Evolutionary conservation across 768 basidiomycete species (phyloP).

Genomic region (Lactifluus pinguis): DNA sequence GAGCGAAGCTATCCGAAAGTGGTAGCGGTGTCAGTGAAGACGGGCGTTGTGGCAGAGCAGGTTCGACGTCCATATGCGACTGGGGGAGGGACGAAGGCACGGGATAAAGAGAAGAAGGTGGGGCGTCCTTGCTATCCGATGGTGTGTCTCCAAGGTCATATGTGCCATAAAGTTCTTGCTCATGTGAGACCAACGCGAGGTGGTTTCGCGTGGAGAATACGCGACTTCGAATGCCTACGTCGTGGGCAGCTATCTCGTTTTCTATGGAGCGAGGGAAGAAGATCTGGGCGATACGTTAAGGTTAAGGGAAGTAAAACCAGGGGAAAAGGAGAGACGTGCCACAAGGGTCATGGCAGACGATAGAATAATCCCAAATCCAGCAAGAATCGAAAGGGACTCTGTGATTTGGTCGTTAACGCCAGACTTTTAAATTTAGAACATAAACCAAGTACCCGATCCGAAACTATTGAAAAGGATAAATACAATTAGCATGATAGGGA

Average conservation of each 20-base stretch:
- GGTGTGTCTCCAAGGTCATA: conserved; percentile 5
- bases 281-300: background rate
- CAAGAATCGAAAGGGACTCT: conserved; percentile 16
- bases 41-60: background rate
- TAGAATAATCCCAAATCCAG: conserved; percentile 13
- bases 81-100: background rate
- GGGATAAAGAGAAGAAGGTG: background rate
- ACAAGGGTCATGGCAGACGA: conserved; percentile 19
- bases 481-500: background rate
- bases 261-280: conserved; percentile 20
- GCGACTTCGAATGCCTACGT: background rate
- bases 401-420: background rate
- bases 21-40: background rate
- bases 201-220: conserved; percentile 7
- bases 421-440: background rate
- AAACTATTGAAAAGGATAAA: background rate
- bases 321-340: background rate
- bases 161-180: conserved; percentile 17
- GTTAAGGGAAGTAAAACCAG: background rate
- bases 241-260: conserved; percentile 13
- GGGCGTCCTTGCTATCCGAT: background rate
- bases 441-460: background rate
- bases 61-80: background rate
- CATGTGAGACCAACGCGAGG: conserved; percentile 13
- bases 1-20: background rate